Evolutionary conservation across 2,329 filamentous ascomycete genomes (phyloP).

Genomic region (Coleophoma eucalyptorum): DNA sequence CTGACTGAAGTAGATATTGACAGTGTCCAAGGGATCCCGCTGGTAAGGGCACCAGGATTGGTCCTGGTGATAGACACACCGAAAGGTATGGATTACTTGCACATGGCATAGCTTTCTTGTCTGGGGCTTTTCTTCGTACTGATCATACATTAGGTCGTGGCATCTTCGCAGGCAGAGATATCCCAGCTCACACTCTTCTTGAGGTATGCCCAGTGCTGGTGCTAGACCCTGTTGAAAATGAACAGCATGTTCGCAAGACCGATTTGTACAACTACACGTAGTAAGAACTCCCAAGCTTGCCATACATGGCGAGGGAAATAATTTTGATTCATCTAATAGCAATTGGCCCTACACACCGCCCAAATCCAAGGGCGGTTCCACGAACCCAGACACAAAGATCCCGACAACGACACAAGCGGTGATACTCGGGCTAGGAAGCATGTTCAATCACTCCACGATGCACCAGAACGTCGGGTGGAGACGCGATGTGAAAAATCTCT

Average conservation of each 20-base stretch:
- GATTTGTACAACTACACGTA: constrained; percentile 53
- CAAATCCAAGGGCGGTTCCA: constrained; percentile 19
- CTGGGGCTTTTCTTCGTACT: neutral
- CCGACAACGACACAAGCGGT: constrained; percentile 43
- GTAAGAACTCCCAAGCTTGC: constrained; percentile 28
- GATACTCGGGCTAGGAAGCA: constrained; percentile 49
- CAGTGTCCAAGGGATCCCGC: constrained; percentile 16
- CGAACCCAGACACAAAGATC: constrained; percentile 6
- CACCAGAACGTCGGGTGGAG: constrained; percentile 53
- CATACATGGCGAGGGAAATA: neutral
- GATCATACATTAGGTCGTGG: constrained; percentile 40
- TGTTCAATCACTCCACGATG: constrained; percentile 52
- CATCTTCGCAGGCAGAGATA: constrained; percentile 42
- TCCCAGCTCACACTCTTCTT: constrained; percentile 42
- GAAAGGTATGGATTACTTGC: constrained; percentile 37
- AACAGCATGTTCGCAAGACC: constrained; percentile 43
- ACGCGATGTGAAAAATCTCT: constrained; percentile 37
- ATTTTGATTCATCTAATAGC: constrained; percentile 6
- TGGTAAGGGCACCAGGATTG: constrained; percentile 38
- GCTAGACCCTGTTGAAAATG: constrained; percentile 42
- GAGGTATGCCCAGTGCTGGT: constrained; percentile 50
- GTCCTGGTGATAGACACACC: constrained; percentile 42
- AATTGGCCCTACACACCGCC: constrained; percentile 26
- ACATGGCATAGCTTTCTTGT: neutral
- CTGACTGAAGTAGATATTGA: neutral